phyloP scores from a whole-genome alignment of 352 stramenopile species.

The Phytophthora idaei region DNA sequence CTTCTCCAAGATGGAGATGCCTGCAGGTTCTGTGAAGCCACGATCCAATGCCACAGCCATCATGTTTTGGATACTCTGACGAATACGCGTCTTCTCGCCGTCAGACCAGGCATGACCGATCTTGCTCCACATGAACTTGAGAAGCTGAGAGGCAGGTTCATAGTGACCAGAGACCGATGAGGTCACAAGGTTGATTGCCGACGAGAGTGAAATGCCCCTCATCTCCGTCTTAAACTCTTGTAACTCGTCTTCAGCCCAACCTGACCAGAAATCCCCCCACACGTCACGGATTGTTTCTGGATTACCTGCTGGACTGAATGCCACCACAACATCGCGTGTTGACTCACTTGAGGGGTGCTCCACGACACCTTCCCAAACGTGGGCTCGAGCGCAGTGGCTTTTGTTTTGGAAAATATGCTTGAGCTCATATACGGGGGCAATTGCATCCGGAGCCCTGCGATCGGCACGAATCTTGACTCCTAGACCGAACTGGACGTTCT shows the following conservation, averaged over 20 bases:
- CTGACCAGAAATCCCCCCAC: constrained; percentile 88
- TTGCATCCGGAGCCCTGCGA: constrained; percentile 45
- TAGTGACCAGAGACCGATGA: constrained; percentile 85
- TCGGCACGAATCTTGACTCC: constrained; percentile 82
- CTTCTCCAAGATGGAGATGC: constrained; percentile 77
- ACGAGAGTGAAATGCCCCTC: constrained; percentile 74
- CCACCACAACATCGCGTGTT: constrained; percentile 73
- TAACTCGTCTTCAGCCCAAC: constrained; percentile 86
- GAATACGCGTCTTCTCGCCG: constrained; percentile 83
- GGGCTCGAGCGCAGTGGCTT: constrained; percentile 71
- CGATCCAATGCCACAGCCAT: constrained; percentile 81
- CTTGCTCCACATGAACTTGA: constrained; percentile 88
- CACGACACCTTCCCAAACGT: constrained; percentile 81
- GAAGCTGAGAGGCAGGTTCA: constrained; percentile 66
- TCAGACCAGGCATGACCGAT: constrained; percentile 83
- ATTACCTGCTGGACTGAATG: constrained; percentile 79
- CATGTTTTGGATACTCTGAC: constrained; percentile 89
- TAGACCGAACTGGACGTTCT: constrained; percentile 84
- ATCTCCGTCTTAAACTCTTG: constrained; percentile 82
- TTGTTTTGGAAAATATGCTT: constrained; percentile 90
- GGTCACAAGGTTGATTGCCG: constrained; percentile 76
- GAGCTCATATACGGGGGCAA: constrained; percentile 76
- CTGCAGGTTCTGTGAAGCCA: constrained; percentile 64
- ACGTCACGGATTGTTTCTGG: constrained; percentile 84
- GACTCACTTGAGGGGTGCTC: constrained; percentile 38